Base-by-base conservation (phyloP, 768 basidiomycete species). In the Psilocybe azurescens region DNA sequence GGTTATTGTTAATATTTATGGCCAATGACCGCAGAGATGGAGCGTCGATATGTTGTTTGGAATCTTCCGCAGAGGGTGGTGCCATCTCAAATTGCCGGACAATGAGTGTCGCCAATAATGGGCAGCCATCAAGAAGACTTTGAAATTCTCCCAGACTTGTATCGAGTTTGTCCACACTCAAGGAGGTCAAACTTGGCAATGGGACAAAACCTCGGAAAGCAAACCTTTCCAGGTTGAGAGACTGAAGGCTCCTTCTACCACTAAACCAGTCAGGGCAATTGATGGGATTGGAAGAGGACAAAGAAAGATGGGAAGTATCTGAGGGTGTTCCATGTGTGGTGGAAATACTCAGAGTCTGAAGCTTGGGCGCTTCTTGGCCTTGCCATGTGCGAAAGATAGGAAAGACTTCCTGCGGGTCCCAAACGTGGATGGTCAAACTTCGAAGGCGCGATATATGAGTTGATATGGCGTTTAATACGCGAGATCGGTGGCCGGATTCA, bases 11-110 rank as follows among this genome's bases (percentile, higher is more conserved):
- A 41, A 75, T 65, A 14, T 66, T 65, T 14, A 77, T 64, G 0
- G 74, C 71, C 14, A 77, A 53, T 3, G 56, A 65, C 20, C 65
- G 63, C 16, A 77, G 47, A 13, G 69, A 70, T 0, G 69, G 61
- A 1, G 68, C 68, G 10, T 66, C 62, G 36, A 76, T 67, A 28
- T 56, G 6, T 10, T 20, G 5, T 16, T 16, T 30, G 1, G 11
- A 20, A 16, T 8, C 4, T 24, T 56, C 38, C 24, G 53, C 41
- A n/a, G 4, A 5, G 41, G 11, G 5, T n/a, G n/a, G 8, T 9
- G 41, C 11, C 41, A 7, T 13, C 5, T 39, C 53, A 50, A 70
- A 59, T 1, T 61, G 58, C 18, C 62, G 64, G 36, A 67, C 38
- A 39, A 70, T 36, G 8, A 69, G 58, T 49, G 66, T 58, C 47